Evolutionary conservation across 1,284 basidiomycete species (phyloP), one percentile per base, ranked within the genome.

Genomic region (Schizophyllum amplum): DNA sequence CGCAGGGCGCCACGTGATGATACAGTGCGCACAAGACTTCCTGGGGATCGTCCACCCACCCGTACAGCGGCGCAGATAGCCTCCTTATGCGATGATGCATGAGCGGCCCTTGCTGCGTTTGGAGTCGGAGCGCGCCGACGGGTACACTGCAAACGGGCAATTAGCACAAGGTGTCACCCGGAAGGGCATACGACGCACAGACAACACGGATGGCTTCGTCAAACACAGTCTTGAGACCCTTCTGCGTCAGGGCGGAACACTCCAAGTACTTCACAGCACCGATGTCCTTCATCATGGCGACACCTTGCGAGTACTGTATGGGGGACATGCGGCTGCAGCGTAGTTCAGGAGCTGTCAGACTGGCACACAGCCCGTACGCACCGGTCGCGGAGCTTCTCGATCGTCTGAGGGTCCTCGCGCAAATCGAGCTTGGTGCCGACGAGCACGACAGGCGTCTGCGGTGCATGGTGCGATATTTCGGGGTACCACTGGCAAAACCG

Each of bases 351-450:
- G 55, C 51, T 33, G 46, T 51, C 46, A 56, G 6, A 26, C 20
- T 49, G 52, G 47, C 61, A 54, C 24, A 24, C 24, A 52, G n/a
- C n/a, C n/a, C n/a, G n/a, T n/a, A 68, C 79, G 64, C 66, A 91
- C 89, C 89, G 83, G 69, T 98, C 97, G 64, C 92, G 80, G 64
- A 99, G 78, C 75, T 94, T 96, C 70, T 94, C 89, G 62, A 97
- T 88, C 46, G 92, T 95, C 55, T 82, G 81, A 15, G 83, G 90
- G 73, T 99, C 97, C 71, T 99, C 96, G 65, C 97, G 89, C 67
- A 99, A 77, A 79, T 99, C 97, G 62, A 98, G 82, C 77, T 99
- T 99, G 57, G 97, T 99, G 24, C 97, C 97, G 55, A 99, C 95
- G 57, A 99, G 80, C 64, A 99, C 91, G 64, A 97, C 87, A 55